Evolutionary conservation across 2,329 filamentous ascomycete species (phyloP), one percentile per base, ranked within the genome.

Genomic region (Fusarium multiceps): DNA sequence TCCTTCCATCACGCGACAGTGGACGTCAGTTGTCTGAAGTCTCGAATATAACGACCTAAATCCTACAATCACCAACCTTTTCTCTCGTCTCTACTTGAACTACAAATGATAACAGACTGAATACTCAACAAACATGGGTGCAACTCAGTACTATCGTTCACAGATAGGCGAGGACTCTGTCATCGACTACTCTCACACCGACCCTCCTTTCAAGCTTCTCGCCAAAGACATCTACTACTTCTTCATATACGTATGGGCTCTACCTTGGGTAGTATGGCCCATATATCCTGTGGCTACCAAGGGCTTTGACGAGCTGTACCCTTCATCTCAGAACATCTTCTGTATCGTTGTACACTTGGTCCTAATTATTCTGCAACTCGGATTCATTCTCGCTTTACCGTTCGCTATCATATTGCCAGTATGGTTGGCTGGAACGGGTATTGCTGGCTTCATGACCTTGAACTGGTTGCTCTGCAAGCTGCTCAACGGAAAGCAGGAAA

Each of bases 241-340:
- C 78, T 85, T 88, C 76, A 77, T 80, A 54, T 87, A 86, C 66
- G 64, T 79, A 56, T 88, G 86, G 84, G 84, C 85, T 6, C 75
- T 92, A 21, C 89, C 89, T 4, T 88, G 86, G 76, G 81, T 92
- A 37, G 57, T 92, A n/a, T 81, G 85, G 70, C 91, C 91, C 1
- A 46, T 90, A 10, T 77, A 76, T 16, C 85, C 89, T 3, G 81
- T 81, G 56, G 82, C 82, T 43, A 87, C 86, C 3, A 86, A 82
- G 16, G 72, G 83, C 51, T 80, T 92, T 48, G 89, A 90, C 72
- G 92, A 94, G 80, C 80, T 93, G 20, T 86, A 89, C 63, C 84
- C 84, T 2, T 90, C 86, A 0, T 62, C 73, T 16, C 76, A 79
- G 45, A 93, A 93, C 69, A 34, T 89, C 1, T 84, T 83, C 69